Percentiles rank a stretch among this genome's conserved stretches.
These are phyloP conservation scores for Suaeda aralocaspica DNA, from an alignment of 148 eudicot genomes.

Conservation along the genomic window DNA sequence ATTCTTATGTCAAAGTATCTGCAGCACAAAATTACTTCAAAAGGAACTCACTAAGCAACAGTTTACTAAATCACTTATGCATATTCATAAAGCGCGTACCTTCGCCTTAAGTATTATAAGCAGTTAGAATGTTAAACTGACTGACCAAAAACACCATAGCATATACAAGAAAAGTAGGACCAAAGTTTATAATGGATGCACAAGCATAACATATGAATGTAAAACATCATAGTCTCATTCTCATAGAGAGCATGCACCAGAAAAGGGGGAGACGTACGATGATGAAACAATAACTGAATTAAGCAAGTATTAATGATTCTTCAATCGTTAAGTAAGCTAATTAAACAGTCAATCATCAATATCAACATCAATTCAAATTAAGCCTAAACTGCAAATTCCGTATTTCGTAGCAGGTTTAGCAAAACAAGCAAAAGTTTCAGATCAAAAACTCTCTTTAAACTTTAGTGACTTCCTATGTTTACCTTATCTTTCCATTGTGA, in stretches of 20 bases:
- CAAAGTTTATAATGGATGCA: too few relatives aligned
- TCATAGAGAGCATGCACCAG: background rate
- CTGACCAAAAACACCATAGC: background rate
- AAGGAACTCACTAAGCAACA: background rate
- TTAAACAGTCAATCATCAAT: too few relatives aligned
- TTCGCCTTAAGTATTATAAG: too few relatives aligned
- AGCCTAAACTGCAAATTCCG: slow-evolving; percentile 2
- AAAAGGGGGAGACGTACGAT: background rate
- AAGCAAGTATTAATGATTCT: background rate
- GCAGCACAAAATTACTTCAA: background rate
- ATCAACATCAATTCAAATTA: background rate
- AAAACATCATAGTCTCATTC: too few relatives aligned
- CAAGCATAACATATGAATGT: too few relatives aligned
- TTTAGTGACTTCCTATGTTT: background rate
- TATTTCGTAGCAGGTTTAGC: background rate
- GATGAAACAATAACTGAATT: background rate
- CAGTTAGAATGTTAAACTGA: background rate
- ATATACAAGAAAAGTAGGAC: too few relatives aligned
- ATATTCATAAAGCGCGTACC: background rate
- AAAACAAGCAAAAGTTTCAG: slow-evolving; percentile 13
- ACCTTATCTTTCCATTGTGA: background rate
- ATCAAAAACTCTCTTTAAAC: background rate
- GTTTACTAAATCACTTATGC: background rate
- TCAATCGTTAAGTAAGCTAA: background rate
- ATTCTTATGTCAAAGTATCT: background rate